phyloP scores from a whole-genome alignment of 805 yeast species.

The Candida insectorum region DNA sequence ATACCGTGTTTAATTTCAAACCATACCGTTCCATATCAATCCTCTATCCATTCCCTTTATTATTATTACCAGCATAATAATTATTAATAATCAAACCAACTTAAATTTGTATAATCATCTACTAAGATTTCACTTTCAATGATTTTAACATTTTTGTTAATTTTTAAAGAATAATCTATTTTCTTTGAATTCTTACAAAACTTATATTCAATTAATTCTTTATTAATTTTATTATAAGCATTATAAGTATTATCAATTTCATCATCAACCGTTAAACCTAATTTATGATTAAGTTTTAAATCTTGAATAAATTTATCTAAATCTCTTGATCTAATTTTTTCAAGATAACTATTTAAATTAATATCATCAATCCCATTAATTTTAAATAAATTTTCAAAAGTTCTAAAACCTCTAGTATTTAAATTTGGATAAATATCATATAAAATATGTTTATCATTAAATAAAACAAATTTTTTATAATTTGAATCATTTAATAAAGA shows the following conservation, averaged over 20 bases:
- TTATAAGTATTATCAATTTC: background rate
- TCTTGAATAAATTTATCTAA: constrained; percentile 30
- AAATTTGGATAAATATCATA: constrained; percentile 48
- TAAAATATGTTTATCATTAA: constrained; percentile 35
- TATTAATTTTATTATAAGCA: too few relatives aligned
- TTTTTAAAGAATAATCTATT: background rate
- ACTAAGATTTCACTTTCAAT: constrained; percentile 9
- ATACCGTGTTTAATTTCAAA: too few relatives aligned
- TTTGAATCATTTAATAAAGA: constrained; percentile 35
- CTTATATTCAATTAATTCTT: too few relatives aligned
- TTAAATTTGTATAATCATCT: constrained; percentile 11
- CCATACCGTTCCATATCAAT: too few relatives aligned
- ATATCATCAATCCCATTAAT: constrained; percentile 35
- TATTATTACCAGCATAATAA: too few relatives aligned
- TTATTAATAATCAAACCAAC: constrained; percentile 13
- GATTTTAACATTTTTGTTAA: constrained; percentile 1
- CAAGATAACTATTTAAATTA: constrained; percentile 18
- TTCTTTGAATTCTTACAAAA: background rate
- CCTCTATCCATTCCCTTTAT: too few relatives aligned
- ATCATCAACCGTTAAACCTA: constrained; percentile 47
- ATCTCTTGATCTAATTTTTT: constrained; percentile 28
- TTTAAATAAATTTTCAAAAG: constrained; percentile 39
- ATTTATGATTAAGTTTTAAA: constrained; percentile 23
- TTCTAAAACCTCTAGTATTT: constrained; percentile 30
- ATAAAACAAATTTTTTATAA: constrained; percentile 39